A percentile compares a stretch with the other conserved stretches of the same genome.
These are phyloP conservation scores for Effrenium voratum DNA, from an alignment of 73 alveolate genomes.

Conservation along the genomic window DNA sequence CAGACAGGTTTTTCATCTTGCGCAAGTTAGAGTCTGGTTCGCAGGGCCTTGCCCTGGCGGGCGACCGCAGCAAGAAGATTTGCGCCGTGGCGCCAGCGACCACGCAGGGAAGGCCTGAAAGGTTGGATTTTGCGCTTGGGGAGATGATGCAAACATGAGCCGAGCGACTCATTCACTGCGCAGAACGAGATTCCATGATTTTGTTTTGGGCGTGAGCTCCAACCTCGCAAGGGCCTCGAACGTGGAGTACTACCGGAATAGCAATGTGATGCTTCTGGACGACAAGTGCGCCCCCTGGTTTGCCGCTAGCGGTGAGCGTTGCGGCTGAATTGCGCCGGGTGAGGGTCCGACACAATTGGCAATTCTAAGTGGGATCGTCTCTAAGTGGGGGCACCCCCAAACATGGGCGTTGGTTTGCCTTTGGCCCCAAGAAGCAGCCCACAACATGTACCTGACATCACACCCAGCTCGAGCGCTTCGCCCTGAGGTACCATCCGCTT, in stretches of 20 bases:
- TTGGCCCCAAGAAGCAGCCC: too few relatives aligned
- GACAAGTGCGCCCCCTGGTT: slow-evolving; percentile 54
- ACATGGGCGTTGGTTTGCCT: too few relatives aligned
- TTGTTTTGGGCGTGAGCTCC: background rate
- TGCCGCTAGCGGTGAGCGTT: too few relatives aligned
- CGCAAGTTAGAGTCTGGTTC: background rate
- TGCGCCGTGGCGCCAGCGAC: slow-evolving; percentile 88
- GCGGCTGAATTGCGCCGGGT: too few relatives aligned
- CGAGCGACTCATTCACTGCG: background rate
- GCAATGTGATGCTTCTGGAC: slow-evolving; percentile 82
- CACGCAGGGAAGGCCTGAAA: slow-evolving; percentile 70
- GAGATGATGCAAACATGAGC: background rate
- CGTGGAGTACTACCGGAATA: slow-evolving; percentile 72
- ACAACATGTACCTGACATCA: too few relatives aligned
- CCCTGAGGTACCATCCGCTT: slow-evolving; percentile 68
- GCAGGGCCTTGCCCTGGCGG: slow-evolving; percentile 83
- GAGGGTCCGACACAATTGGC: too few relatives aligned
- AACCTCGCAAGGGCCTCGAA: slow-evolving; percentile 50
- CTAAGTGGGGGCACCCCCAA: too few relatives aligned
- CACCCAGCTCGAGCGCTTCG: too few relatives aligned
- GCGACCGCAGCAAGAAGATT: slow-evolving; percentile 88
- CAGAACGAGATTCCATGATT: background rate
- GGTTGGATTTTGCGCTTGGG: too few relatives aligned
- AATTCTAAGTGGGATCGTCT: too few relatives aligned
- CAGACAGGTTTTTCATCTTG: background rate